phyloP scores from a whole-genome alignment of 345 rosid species.

The Tarenaya hassleriana region DNA sequence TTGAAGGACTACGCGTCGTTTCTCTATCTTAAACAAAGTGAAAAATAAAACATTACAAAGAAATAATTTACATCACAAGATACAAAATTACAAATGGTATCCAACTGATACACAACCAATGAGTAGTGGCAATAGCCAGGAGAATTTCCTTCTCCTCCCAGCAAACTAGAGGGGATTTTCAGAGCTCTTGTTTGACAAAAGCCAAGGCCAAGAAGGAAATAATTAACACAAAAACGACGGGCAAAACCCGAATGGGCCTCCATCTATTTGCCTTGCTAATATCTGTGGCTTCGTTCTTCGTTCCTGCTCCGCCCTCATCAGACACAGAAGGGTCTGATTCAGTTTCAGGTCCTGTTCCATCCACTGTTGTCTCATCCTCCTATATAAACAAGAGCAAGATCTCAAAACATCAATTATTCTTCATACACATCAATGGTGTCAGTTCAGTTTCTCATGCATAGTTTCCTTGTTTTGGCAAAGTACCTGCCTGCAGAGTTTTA shows the following conservation, averaged over 20 bases:
- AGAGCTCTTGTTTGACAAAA: constrained; percentile 16
- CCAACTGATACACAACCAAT: neutral
- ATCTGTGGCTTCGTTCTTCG: too few species aligned
- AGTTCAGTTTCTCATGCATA: too few species aligned
- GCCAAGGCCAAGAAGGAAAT: constrained; percentile 22
- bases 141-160: too few species aligned
- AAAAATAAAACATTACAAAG: too few species aligned
- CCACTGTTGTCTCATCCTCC: constrained; percentile 25
- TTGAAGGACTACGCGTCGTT: too few species aligned
- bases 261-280: constrained; percentile 3
- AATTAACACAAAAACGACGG: constrained; percentile 9
- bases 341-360: constrained; percentile 11
- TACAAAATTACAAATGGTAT: too few species aligned
- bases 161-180: neutral
- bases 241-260: constrained; percentile 17
- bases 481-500: constrained; percentile 54
- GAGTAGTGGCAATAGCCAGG: constrained; percentile 16
- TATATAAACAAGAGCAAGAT: constrained; percentile 13
- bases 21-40: too few species aligned
- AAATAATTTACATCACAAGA: too few species aligned
- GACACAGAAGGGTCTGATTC: neutral
- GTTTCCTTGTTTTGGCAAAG: too few species aligned
- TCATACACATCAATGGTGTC: neutral
- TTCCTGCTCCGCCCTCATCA: neutral
- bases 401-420: constrained; percentile 18